A percentile compares a stretch with the other conserved stretches of the same genome.
Evolutionary conservation across 371 early-diverging fungal genomes (phyloP).

Genomic region (Actinomortierella wolfii): DNA sequence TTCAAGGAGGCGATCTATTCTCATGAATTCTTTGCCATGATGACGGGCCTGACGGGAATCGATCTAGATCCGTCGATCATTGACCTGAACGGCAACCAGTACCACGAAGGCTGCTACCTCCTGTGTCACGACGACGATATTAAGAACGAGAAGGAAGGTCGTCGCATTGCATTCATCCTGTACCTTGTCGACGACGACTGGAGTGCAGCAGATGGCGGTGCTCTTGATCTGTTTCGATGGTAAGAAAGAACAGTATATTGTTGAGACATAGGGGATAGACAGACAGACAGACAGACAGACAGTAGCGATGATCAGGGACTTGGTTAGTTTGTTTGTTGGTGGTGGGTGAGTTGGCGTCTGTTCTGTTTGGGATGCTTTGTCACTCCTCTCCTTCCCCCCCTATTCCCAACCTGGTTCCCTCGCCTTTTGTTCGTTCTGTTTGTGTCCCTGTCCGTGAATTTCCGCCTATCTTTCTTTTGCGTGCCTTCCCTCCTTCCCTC

Average conservation of each 20-base stretch:
- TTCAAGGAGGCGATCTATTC: conserved; percentile 56
- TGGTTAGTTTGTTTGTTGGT: too few relatives aligned
- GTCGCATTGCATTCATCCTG: conserved; percentile 72
- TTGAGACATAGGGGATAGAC: too few relatives aligned
- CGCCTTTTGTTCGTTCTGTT: too few relatives aligned
- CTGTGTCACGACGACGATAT: conserved; percentile 78
- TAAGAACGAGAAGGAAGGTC: conserved; percentile 57
- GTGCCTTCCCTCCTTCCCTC: too few relatives aligned
- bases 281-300: too few relatives aligned
- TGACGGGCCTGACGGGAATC: conserved; percentile 58
- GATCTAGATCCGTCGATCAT: conserved; percentile 51
- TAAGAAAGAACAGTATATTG: conserved; percentile 15
- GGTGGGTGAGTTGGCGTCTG: too few relatives aligned
- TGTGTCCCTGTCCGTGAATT: too few relatives aligned
- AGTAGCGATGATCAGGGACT: too few relatives aligned
- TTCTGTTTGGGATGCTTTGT: too few relatives aligned
- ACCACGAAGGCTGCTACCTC: conserved; percentile 59
- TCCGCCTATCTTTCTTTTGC: too few relatives aligned
- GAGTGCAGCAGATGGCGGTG: conserved; percentile 62
- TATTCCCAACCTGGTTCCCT: too few relatives aligned
- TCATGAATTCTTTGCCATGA: conserved; percentile 55
- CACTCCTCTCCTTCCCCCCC: too few relatives aligned
- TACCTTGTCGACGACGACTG: conserved; percentile 73
- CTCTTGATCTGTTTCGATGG: conserved; percentile 60
- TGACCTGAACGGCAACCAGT: conserved; percentile 69